A percentile compares a stretch with the other conserved stretches of the same genome.
Evolutionary conservation across 73 alveolate species (phyloP).

Genomic region (Uronychia binucleata): DNA sequence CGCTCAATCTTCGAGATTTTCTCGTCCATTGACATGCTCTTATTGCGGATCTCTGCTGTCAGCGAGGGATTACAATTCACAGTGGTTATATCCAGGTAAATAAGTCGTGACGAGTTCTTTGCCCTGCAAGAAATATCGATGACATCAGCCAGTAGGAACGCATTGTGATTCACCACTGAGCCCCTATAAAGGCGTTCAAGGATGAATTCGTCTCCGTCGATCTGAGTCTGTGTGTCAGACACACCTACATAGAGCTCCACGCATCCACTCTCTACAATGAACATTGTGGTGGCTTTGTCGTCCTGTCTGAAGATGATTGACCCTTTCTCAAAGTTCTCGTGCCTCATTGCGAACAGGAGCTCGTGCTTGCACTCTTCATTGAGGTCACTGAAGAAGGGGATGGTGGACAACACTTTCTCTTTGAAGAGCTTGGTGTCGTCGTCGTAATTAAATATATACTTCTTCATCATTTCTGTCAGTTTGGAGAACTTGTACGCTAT

Average conservation of each 20-base stretch:
- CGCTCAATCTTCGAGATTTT: conserved; percentile 34
- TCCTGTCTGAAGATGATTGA: conserved; percentile 28
- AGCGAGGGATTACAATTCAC: not conserved
- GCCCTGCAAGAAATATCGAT: conserved; percentile 44
- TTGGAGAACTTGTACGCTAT: conserved; percentile 22
- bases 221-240: conserved; percentile 1
- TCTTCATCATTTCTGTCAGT: not conserved
- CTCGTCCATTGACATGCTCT: conserved; percentile 13
- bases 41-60: conserved; percentile 17
- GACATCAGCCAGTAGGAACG: conserved; percentile 46
- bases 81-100: conserved; percentile 13
- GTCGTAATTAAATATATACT: conserved; percentile 8
- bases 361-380: conserved; percentile 30
- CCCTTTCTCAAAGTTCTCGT: conserved; percentile 32
- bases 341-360: conserved; percentile 21
- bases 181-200: conserved; percentile 51
- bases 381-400: conserved; percentile 16
- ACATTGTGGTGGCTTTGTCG: conserved; percentile 26
- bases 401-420: conserved; percentile 24
- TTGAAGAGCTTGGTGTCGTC: conserved; percentile 46
- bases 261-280: conserved; percentile 41
- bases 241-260: conserved; percentile 17
- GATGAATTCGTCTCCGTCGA: conserved; percentile 43
- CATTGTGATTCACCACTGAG: conserved; percentile 45
- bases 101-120: not conserved